Conservation (phyloP, 2,329 filamentous ascomycete genomes). For the Elsinoe perseae region DNA sequence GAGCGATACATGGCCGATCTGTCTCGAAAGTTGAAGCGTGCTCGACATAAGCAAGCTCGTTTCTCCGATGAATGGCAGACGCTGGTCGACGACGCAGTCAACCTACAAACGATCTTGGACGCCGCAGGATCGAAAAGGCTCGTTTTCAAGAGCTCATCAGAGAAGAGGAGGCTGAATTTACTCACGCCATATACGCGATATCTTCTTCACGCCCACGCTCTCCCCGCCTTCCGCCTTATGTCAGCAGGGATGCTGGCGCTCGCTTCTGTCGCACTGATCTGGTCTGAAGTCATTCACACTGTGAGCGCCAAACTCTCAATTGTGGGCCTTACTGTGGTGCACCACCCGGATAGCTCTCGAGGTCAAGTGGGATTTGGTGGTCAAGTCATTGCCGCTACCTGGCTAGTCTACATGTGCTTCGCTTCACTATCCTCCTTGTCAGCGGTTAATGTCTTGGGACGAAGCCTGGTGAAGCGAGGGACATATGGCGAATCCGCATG, state of each 20-base stretch:
- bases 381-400: conserved; percentile 73
- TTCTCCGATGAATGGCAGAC: conserved; percentile 82
- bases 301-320: conserved; percentile 53
- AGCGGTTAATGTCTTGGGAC: conserved; percentile 94
- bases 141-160: conserved; percentile 50
- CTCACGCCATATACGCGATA: conserved; percentile 78
- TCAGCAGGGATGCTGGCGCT: conserved; percentile 61
- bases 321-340: conserved; percentile 60
- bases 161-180: conserved; percentile 39
- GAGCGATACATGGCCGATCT: conserved; percentile 88
- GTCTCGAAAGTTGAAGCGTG: conserved; percentile 71
- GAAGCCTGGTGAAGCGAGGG: conserved; percentile 80
- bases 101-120: conserved; percentile 75
- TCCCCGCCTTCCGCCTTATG: conserved; percentile 59
- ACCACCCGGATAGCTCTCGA: conserved; percentile 62
- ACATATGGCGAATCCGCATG: conserved; percentile 90
- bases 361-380: conserved; percentile 78
- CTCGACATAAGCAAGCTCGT: conserved; percentile 72
- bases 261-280: conserved; percentile 77
- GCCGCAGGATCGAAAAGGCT: conserved; percentile 73
- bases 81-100: conserved; percentile 64
- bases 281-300: conserved; percentile 89
- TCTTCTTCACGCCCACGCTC: conserved; percentile 62
- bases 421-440: conserved; percentile 81
- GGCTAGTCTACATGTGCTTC: conserved; percentile 94